These are phyloP conservation scores for Avicennia marina DNA, from an alignment of 257 asterid species.

Conservation along the genomic window DNA sequence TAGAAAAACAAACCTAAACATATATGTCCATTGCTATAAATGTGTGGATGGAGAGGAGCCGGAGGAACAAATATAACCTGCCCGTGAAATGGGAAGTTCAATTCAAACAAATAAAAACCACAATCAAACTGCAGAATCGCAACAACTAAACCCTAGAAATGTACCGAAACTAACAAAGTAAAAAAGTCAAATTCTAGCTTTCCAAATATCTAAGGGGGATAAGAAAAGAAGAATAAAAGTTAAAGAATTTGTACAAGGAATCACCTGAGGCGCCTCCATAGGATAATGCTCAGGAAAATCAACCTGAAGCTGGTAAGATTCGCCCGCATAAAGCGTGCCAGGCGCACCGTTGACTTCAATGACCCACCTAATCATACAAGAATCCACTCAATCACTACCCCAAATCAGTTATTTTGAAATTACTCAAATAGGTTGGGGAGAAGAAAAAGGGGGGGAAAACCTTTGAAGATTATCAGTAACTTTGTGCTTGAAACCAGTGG, in stretches of 20 bases:
- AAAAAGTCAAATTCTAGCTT: background rate
- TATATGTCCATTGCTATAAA: conserved; percentile 94
- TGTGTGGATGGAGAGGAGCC: conserved; percentile 88
- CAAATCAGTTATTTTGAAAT: too few species aligned
- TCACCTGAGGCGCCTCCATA: conserved; percentile 73
- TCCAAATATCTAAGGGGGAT: too few species aligned
- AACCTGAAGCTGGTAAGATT: conserved; percentile 61
- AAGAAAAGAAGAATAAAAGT: too few species aligned
- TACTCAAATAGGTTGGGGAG: too few species aligned
- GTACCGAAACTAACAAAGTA: background rate
- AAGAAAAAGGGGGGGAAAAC: too few species aligned
- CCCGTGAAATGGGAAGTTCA: background rate
- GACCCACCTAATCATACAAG: conserved; percentile 45
- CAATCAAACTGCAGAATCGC: background rate
- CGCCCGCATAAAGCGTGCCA: conserved; percentile 55
- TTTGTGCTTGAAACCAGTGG: conserved; percentile 81
- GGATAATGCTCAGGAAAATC: conserved; percentile 77
- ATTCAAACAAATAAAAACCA: background rate
- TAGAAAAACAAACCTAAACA: conserved; percentile 63
- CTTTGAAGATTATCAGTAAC: conserved; percentile 92
- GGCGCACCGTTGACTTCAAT: conserved; percentile 66
- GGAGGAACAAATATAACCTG: conserved; percentile 81
- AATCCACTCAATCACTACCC: conserved; percentile 1
- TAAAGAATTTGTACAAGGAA: background rate
- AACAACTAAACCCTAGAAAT: too few species aligned